Evolutionary conservation across 2,329 filamentous ascomycete species (phyloP).

Genomic region (Orbilia javanica): DNA sequence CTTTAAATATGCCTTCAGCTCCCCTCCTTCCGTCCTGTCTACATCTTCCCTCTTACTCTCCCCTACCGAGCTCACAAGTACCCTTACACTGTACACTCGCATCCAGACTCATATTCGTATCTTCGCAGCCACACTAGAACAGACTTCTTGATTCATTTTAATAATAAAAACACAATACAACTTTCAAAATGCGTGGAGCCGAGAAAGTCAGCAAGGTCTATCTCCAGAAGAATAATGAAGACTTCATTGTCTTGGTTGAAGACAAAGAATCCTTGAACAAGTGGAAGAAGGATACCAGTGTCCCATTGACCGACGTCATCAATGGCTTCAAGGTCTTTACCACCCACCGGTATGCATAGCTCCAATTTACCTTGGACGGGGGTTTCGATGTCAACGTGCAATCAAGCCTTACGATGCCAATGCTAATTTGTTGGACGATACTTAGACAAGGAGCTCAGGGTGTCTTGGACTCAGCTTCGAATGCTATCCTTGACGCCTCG

Average conservation of each 20-base stretch:
- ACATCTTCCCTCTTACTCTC: neutral
- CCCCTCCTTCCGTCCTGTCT: conserved; percentile 4
- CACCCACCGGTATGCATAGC: conserved; percentile 81
- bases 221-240: conserved; percentile 80
- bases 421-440: neutral
- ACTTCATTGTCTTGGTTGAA: conserved; percentile 77
- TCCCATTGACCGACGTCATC: conserved; percentile 86
- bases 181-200: conserved; percentile 78
- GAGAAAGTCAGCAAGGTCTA: conserved; percentile 80
- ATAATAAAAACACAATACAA: neutral
- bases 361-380: neutral
- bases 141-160: neutral
- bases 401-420: neutral
- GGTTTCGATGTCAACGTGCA: neutral
- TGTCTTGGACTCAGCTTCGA: conserved; percentile 42
- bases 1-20: conserved; percentile 37
- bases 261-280: conserved; percentile 76
- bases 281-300: conserved; percentile 83
- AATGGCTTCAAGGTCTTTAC: conserved; percentile 89
- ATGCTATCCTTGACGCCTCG: conserved; percentile 36
- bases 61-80: conserved; percentile 27
- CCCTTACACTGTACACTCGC: conserved; percentile 8
- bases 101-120: neutral
- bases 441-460: conserved; percentile 54
- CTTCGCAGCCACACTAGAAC: neutral